These are phyloP conservation scores for Cercospora beticola DNA, from an alignment of 2,329 filamentous ascomycete species.

Conservation along the genomic window DNA sequence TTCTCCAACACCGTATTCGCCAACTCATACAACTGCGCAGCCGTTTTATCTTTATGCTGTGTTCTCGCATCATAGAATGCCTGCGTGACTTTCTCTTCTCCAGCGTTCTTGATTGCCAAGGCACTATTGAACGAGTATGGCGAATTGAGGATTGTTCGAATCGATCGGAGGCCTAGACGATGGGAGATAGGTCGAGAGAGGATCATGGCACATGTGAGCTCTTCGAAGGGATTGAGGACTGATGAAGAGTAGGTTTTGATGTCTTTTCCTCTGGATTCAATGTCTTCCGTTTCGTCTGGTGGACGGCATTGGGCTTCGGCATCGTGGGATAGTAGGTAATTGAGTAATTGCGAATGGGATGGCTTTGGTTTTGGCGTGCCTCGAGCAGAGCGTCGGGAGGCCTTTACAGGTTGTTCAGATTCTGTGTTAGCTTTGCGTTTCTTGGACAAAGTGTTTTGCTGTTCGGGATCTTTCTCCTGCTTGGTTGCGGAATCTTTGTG, in stretches of 20 bases:
- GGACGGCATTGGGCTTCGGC: constrained; percentile 37
- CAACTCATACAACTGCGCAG: constrained; percentile 40
- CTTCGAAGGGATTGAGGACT: constrained; percentile 45
- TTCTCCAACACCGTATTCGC: constrained; percentile 38
- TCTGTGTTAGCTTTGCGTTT: constrained; percentile 23
- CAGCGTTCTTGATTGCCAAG: constrained; percentile 39
- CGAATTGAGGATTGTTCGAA: constrained; percentile 47
- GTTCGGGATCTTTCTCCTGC: background rate
- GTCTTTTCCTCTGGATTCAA: constrained; percentile 28
- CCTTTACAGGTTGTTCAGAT: constrained; percentile 33
- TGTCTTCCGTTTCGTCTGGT: constrained; percentile 37
- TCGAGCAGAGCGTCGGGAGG: constrained; percentile 34
- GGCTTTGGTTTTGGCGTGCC: constrained; percentile 27
- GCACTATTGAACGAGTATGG: constrained; percentile 44
- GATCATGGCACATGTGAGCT: constrained; percentile 47
- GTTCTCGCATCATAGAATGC: constrained; percentile 46
- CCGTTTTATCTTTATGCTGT: constrained; percentile 50
- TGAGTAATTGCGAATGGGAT: constrained; percentile 35
- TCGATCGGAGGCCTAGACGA: constrained; percentile 45
- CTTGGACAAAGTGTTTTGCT: background rate
- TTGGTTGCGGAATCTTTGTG: background rate
- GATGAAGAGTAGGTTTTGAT: constrained; percentile 37
- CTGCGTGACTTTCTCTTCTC: constrained; percentile 40
- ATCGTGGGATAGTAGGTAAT: constrained; percentile 36
- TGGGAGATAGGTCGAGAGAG: constrained; percentile 49